Evolutionary conservation across 148 eudicot species (phyloP).

Genomic region (Fallopia convolvulus): DNA sequence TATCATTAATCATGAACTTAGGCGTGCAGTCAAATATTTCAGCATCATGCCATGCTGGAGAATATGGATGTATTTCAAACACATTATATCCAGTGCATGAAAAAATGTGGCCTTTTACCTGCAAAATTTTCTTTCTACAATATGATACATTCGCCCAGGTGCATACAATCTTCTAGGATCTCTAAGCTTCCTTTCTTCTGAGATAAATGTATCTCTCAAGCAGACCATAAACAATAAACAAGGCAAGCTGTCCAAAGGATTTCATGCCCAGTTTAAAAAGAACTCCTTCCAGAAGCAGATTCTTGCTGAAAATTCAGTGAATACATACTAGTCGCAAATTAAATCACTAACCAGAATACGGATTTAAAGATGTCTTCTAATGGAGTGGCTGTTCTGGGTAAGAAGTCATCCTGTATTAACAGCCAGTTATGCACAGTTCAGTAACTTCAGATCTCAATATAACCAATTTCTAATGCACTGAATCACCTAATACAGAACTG

Average conservation of each 20-base stretch:
- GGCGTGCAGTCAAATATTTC: too few species aligned
- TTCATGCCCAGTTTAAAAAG: conserved; percentile 46
- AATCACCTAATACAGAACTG: neutral
- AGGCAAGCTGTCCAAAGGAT: conserved; percentile 84
- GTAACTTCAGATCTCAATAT: neutral
- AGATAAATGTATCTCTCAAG: conserved; percentile 87
- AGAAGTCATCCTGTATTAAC: conserved; percentile 59
- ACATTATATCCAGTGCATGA: neutral
- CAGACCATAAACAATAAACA: conserved; percentile 76
- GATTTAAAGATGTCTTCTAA: conserved; percentile 73
- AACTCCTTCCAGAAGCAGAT: neutral
- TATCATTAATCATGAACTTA: neutral
- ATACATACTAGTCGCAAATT: neutral
- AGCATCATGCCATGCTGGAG: neutral
- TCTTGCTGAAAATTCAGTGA: neutral
- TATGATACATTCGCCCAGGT: conserved; percentile 92
- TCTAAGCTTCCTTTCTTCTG: conserved; percentile 66
- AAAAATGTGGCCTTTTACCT: conserved; percentile 31
- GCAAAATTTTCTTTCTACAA: conserved; percentile 94
- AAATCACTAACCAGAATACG: conserved; percentile 52
- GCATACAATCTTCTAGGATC: conserved; percentile 89
- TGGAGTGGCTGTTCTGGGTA: conserved; percentile 77
- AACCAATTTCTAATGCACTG: neutral
- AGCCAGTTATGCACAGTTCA: neutral
- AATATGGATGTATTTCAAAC: neutral